Percentiles rank a stretch among this genome's conserved stretches.
Conservation (phyloP, 2,329 filamentous ascomycete genomes). For the Claviceps sp. region DNA sequence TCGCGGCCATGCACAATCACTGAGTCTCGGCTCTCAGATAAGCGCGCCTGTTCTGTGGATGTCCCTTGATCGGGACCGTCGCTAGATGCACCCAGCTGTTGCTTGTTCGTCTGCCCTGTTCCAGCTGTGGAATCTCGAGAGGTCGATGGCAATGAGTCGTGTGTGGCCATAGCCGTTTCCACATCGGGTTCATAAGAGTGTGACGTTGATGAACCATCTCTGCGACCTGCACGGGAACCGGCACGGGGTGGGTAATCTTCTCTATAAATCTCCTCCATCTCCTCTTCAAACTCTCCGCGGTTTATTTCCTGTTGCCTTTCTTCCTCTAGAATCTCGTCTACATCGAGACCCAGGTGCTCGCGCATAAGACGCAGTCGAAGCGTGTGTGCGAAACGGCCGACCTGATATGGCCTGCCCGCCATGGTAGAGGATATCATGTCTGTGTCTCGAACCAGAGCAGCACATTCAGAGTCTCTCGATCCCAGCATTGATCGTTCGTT, state of each 20-base stretch:
- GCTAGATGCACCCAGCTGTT: slow-evolving; percentile 66
- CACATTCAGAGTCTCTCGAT: slow-evolving; percentile 80
- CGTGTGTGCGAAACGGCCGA: slow-evolving; percentile 85
- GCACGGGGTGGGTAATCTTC: slow-evolving; percentile 19
- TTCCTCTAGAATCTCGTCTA: slow-evolving; percentile 78
- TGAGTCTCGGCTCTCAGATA: slow-evolving; percentile 56
- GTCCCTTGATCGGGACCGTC: slow-evolving; percentile 67
- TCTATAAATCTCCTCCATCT: slow-evolving; percentile 50
- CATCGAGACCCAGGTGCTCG: slow-evolving; percentile 90
- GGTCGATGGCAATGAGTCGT: slow-evolving; percentile 7
- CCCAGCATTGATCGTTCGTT: slow-evolving; percentile 96
- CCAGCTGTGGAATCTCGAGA: not conserved
- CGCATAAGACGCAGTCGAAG: slow-evolving; percentile 89
- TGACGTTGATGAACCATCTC: slow-evolving; percentile 15
- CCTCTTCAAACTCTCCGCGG: slow-evolving; percentile 38
- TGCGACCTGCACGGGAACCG: slow-evolving; percentile 24
- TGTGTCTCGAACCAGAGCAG: slow-evolving; percentile 79
- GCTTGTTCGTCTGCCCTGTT: slow-evolving; percentile 22
- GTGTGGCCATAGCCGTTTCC: slow-evolving; percentile 36
- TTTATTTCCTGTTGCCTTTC: slow-evolving; percentile 56
- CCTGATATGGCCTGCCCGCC: slow-evolving; percentile 77
- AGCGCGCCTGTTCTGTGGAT: slow-evolving; percentile 44
- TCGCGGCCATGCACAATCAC: slow-evolving; percentile 55
- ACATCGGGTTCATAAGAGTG: slow-evolving; percentile 38
- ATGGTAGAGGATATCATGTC: slow-evolving; percentile 88